Base-by-base conservation (phyloP, 805 yeast species). In the Geotrichum ghanense region DNA sequence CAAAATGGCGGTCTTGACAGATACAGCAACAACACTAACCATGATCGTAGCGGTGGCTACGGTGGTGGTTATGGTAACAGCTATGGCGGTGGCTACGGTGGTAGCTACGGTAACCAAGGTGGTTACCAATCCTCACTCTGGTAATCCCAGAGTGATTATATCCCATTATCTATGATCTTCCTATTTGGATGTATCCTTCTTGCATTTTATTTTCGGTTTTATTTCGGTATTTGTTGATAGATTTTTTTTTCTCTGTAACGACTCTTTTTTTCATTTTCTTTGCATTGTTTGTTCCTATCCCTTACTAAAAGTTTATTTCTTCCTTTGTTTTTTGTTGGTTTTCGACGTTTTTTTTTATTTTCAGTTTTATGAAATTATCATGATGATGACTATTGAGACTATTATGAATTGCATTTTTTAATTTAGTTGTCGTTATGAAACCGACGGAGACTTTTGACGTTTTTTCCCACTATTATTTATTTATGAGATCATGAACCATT, bases 1-100 rank as follows among this genome's bases (percentile, higher is more conserved):
- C 64, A 63, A 50, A 62, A 65, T 50, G 63, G 65, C 48, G 65
- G 67, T 49, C 58, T 63, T 48, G 55, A 57, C 48, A 31, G 16
- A 19, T 31, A 31, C 17, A 31, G 37, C 37, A 31, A 31, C 14
- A 31, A 31, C 17, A 19, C 16, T 7, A 57, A 65, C 40, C 58
- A 59, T 44, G 49, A 51, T 22, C 37, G 37, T 31, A n/a, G 16
- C 16, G 57, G 62, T 45, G 59, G 51, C 48, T 53, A 54, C 49
- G 59, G 66, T 46, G 61, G 64, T 43, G 56, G 60, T 44, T 45
- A 56, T 39, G 55, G 60, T 45, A 47, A 50, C 25, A 49, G 53
- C 44, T 51, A 51, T 35, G 60, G 60, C 7, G 34, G 51, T 21
- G 21, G 48, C 27, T 34, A 47, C 42, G 50, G 53, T n/a, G 51